Evolutionary conservation across 148 eudicot genomes (phyloP).

Genomic region (Vaccinium vitisidaea): DNA sequence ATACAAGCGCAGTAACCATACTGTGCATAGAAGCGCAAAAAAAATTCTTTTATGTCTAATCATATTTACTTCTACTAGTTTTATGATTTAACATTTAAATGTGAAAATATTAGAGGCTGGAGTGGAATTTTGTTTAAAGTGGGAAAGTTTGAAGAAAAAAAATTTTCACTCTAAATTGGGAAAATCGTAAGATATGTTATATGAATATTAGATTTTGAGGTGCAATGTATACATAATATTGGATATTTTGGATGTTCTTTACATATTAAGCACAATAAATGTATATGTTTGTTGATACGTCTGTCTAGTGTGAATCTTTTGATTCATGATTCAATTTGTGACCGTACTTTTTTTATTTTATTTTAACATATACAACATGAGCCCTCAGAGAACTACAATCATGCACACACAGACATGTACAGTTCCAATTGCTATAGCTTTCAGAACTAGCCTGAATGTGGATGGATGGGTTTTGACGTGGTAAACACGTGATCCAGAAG

Average conservation of each 20-base stretch:
- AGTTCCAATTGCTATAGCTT: background rate
- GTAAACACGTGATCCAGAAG: background rate
- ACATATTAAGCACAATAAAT: background rate
- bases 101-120: too few relatives aligned
- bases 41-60: too few relatives aligned
- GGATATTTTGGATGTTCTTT: background rate
- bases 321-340: background rate
- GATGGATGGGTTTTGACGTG: background rate
- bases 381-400: background rate
- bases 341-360: background rate
- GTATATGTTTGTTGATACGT: background rate
- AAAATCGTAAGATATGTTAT: too few relatives aligned
- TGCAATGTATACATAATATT: background rate
- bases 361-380: background rate
- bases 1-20: background rate
- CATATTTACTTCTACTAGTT: too few relatives aligned
- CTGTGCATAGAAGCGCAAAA: too few relatives aligned
- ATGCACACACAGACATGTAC: background rate
- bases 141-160: too few relatives aligned
- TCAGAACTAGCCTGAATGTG: background rate
- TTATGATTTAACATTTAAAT: too few relatives aligned
- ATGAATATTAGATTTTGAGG: too few relatives aligned
- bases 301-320: background rate
- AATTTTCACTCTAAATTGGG: too few relatives aligned
- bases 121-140: too few relatives aligned